A percentile compares a stretch with the other conserved stretches of the same genome.
These are phyloP conservation scores for Mucor sp. DNA, from an alignment of 371 early-diverging fungal species.

Conservation along the genomic window DNA sequence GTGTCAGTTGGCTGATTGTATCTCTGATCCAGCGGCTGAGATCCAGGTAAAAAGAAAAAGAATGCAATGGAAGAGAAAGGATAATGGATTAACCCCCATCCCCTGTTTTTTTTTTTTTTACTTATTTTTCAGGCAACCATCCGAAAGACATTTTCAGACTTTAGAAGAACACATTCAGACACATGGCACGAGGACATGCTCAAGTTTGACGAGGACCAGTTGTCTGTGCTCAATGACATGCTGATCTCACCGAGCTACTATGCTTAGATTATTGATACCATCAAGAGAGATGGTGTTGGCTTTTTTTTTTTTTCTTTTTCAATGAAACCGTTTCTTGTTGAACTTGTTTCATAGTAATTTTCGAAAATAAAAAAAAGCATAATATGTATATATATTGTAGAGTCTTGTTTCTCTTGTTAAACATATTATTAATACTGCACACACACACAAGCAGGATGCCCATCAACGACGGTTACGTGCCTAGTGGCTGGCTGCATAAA, in stretches of 20 bases:
- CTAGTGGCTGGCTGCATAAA: constrained; percentile 3
- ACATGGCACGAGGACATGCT: constrained; percentile 90
- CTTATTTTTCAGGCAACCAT: constrained; percentile 64
- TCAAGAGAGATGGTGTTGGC: too few relatives aligned
- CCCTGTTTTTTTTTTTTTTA: neutral
- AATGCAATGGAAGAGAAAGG: neutral
- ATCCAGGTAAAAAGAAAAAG: constrained; percentile 59
- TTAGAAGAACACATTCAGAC: constrained; percentile 91
- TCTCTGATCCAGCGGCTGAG: constrained; percentile 86
- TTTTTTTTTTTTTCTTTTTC: too few relatives aligned
- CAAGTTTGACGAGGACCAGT: constrained; percentile 77
- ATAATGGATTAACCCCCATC: neutral
- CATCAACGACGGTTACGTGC: neutral
- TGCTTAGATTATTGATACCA: constrained; percentile 63
- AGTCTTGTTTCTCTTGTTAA: neutral
- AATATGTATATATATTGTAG: too few relatives aligned
- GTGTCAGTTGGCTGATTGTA: constrained; percentile 72
- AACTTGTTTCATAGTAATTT: neutral
- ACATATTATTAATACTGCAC: too few relatives aligned
- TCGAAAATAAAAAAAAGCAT: neutral
- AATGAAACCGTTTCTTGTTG: neutral
- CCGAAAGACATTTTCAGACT: constrained; percentile 87
- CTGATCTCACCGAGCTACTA: constrained; percentile 85
- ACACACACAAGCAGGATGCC: neutral
- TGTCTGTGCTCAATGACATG: constrained; percentile 81